Percentiles rank a stretch among this genome's conserved stretches.
phyloP scores from a whole-genome alignment of 805 yeast genomes.

The Aciculoconidium aculeatum region DNA sequence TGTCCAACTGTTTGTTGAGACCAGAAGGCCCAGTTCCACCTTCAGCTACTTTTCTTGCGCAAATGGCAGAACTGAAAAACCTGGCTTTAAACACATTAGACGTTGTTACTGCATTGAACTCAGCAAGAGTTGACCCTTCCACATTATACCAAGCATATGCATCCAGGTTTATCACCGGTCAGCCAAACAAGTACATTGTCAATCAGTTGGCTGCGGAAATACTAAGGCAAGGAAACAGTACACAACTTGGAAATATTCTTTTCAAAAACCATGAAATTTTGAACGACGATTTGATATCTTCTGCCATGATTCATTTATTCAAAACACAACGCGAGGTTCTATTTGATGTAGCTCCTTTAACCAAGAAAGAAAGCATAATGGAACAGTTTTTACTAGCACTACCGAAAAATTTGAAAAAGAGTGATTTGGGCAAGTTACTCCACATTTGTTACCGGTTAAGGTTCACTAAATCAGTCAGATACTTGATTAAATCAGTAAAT shows the following conservation, averaged over 20 bases:
- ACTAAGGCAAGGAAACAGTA: background rate
- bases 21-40: too few species aligned
- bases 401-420: too few species aligned
- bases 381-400: background rate
- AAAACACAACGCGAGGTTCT: too few species aligned
- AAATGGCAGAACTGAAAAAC: too few species aligned
- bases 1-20: too few species aligned
- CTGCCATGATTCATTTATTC: too few species aligned
- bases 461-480: background rate
- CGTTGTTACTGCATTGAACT: conserved; percentile 6
- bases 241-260: conserved; percentile 4
- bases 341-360: too few species aligned
- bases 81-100: conserved; percentile 7
- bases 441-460: too few species aligned
- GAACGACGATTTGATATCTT: conserved; percentile 5
- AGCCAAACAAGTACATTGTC: conserved; percentile 8
- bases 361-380: conserved; percentile 1
- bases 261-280: conserved; percentile 3
- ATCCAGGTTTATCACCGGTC: conserved; percentile 1
- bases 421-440: too few species aligned
- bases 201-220: conserved; percentile 7
- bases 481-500: background rate
- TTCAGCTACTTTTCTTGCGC: too few species aligned
- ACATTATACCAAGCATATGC: conserved; percentile 8
- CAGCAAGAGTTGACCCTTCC: conserved; percentile 6